These are phyloP conservation scores for Rhynchosporium graminicola DNA, from an alignment of 2,329 filamentous ascomycete genomes.

Conservation along the genomic window DNA sequence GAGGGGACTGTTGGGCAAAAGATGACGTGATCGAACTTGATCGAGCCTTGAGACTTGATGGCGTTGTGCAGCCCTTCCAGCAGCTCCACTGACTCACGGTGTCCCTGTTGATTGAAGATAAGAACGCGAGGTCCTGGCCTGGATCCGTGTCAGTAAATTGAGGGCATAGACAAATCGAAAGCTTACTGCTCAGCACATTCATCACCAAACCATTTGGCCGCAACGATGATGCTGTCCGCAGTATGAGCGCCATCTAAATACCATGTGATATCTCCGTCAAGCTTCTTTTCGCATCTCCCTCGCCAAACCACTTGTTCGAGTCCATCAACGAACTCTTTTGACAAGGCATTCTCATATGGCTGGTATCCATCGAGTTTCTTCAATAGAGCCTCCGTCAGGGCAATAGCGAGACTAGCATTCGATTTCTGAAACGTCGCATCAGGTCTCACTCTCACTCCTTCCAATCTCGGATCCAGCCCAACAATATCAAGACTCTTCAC, in stretches of 20 bases:
- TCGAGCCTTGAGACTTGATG: slow-evolving; percentile 49
- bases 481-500: slow-evolving; percentile 50
- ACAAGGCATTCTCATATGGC: slow-evolving; percentile 45
- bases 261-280: slow-evolving; percentile 67
- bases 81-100: slow-evolving; percentile 47
- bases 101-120: slow-evolving; percentile 85
- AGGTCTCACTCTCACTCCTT: slow-evolving; percentile 49
- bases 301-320: slow-evolving; percentile 75
- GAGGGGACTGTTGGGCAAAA: slow-evolving; percentile 77
- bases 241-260: slow-evolving; percentile 94
- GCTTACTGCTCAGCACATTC: slow-evolving; percentile 44
- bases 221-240: slow-evolving; percentile 80
- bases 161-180: slow-evolving; percentile 6
- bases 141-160: not conserved
- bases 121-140: slow-evolving; percentile 53
- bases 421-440: slow-evolving; percentile 59
- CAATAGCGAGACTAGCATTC: slow-evolving; percentile 56
- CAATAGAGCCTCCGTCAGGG: slow-evolving; percentile 53
- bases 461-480: slow-evolving; percentile 49
- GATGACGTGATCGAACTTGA: slow-evolving; percentile 69
- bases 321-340: slow-evolving; percentile 67
- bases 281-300: slow-evolving; percentile 71
- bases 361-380: slow-evolving; percentile 44
- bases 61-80: slow-evolving; percentile 49
- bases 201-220: slow-evolving; percentile 76